Evolutionary conservation across 2,329 filamentous ascomycete genomes (phyloP), one percentile per base, ranked within the genome.

Genomic region (Gaeumannomyces tritici): DNA sequence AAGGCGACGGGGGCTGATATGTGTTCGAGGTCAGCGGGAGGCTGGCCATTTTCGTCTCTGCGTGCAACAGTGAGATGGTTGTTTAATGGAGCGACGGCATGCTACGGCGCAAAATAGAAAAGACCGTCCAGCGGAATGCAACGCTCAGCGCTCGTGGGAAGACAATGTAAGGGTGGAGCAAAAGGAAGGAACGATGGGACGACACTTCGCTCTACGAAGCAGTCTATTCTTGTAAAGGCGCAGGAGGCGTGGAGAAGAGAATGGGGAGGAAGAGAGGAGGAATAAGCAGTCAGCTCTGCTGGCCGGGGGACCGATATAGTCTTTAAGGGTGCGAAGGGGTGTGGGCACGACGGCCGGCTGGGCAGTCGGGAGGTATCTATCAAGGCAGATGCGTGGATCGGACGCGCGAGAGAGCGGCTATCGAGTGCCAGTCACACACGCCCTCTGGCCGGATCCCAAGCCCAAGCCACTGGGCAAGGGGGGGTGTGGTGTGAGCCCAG

Each of bases 171-270:
- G 55, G 27, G 67, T 63, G 66, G 65, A 70, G 66, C 68, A 64
- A 66, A 55, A 27, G n/a, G 29, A 77, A 69, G 75, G 57, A 77
- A 75, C 69, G 75, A 79, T 72, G 71, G 75, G 73, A 75, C 42
- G 42, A 51, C 70, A 73, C 75, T 70, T 77, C 76, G 77, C 67
- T 77, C 77, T 75, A 78, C 77, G 75, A 78, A 76, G 73, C 71
- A 66, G 60, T 68, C 68, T 68, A 70, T 68, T 68, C 60, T 67
- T 67, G 67, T 63, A 69, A 68, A 66, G 69, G 67, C 70, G 69
- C 69, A 67, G 67, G 69, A 71, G 63, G 66, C 66, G 66, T 65
- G 66, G 61, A 74, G 72, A 67, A 72, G 66, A 67, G 66, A 71
- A 70, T 54, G 59, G 62, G 63, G 68, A 73, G 67, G 55, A 55